phyloP scores from a whole-genome alignment of 106 monocot species.

The Dendrobium officinale region DNA sequence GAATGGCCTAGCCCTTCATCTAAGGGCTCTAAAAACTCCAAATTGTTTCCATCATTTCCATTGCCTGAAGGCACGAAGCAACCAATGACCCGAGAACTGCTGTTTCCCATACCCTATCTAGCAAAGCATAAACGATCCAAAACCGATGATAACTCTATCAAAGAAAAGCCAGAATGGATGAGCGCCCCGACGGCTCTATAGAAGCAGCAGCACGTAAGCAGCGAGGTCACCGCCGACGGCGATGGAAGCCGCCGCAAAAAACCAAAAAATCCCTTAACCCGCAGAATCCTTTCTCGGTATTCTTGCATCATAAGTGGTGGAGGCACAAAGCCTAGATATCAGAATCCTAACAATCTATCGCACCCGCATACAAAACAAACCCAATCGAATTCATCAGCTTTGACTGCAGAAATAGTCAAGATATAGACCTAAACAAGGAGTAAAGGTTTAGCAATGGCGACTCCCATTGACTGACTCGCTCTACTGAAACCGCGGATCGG shows the following conservation, averaged over 20 bases:
- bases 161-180: not conserved
- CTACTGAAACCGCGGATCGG: not conserved
- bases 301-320: slow-evolving; percentile 66
- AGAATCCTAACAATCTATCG: not conserved
- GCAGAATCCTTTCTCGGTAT: slow-evolving; percentile 23
- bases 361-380: not conserved
- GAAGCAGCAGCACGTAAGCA: slow-evolving; percentile 15
- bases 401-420: not conserved
- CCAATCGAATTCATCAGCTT: not conserved
- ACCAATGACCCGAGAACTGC: slow-evolving; percentile 83
- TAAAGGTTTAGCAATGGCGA: not conserved
- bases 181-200: not conserved
- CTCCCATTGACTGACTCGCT: not conserved
- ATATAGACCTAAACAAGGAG: not conserved
- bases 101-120: slow-evolving; percentile 65
- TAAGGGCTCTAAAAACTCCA: slow-evolving; percentile 88
- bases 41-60: slow-evolving; percentile 52
- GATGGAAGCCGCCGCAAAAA: slow-evolving; percentile 13
- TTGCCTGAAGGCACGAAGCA: slow-evolving; percentile 68
- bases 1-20: slow-evolving; percentile 98
- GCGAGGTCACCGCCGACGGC: slow-evolving; percentile 10
- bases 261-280: slow-evolving; percentile 57
- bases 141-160: not conserved
- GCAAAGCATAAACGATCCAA: not conserved
- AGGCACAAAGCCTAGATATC: slow-evolving; percentile 22